Base-by-base conservation (phyloP, 2,329 filamentous ascomycete genomes). In the Apiospora koreana region DNA sequence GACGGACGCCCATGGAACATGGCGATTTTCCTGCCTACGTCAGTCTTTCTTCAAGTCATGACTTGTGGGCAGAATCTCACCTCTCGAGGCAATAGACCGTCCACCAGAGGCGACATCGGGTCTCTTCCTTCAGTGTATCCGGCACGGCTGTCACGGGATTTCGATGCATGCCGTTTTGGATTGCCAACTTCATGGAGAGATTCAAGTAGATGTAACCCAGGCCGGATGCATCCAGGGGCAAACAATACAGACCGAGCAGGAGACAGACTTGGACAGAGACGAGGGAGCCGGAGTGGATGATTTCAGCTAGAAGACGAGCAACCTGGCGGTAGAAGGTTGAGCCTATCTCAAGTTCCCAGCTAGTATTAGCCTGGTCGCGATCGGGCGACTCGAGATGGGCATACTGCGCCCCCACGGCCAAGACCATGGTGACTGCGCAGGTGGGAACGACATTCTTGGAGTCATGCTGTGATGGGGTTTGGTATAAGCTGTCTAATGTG, bases 131-230 rank as follows among this genome's bases (percentile, higher is more conserved):
- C 41, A 81, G 80, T 14, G 83, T 78, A 41, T 86, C 84, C 14
- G 88, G 79, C 0, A 81, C 83, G 67, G 84, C 82, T 1, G 83
- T 85, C 1, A 82, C 79, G 70, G 85, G 86, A 69, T 81, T 84
- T 66, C 87, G 81, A 73, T 89, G 87, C 87, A 89, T 88, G 12
- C 87, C 87, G 74, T 89, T 89, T 71, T 89, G 87, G 18, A 89
- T 88, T 1, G 87, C 87, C 70, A 89, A 79, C 71, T 87, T 88
- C 54, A 89, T 79, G 1, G 86, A 86, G 16, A 89, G 76, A 8
- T 86, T 86, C 65, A 88, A 81, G 72, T 89, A 89, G 2, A 86
- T 87, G 72, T 88, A 89, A 2, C 85, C 85, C 25, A 89, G 76
- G 0, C 87, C 87, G 1, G 86, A 87, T 0, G 87, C 85, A 74